Percentiles rank a stretch among this genome's conserved stretches.
phyloP scores from a whole-genome alignment of 2,329 filamentous ascomycete species.

The Pseudogymnoascus sp. region DNA sequence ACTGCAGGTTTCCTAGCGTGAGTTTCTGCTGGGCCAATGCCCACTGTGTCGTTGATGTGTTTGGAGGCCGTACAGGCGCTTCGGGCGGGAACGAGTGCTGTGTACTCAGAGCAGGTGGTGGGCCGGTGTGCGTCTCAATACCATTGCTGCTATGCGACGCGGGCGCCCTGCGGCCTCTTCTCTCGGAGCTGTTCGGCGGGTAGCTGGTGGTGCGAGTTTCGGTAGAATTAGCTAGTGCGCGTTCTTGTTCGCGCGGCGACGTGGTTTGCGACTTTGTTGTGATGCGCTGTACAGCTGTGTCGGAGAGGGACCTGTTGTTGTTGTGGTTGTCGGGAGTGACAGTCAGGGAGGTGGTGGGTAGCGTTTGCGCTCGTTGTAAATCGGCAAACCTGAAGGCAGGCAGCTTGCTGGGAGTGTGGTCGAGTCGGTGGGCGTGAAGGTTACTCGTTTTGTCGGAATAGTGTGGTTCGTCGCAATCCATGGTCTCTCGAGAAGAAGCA shows the following conservation, averaged over 20 bases:
- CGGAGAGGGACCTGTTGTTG: neutral
- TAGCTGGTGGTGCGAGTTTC: neutral
- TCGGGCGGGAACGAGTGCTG: neutral
- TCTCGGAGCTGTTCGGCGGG: neutral
- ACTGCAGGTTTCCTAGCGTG: neutral
- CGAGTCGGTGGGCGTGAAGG: slow-evolving; percentile 2
- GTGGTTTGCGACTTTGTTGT: neutral
- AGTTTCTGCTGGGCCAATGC: slow-evolving; percentile 10
- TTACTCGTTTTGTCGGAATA: slow-evolving; percentile 2
- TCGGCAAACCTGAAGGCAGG: slow-evolving; percentile 9
- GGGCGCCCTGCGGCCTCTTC: neutral
- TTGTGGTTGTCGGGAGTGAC: neutral
- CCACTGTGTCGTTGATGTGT: slow-evolving; percentile 11
- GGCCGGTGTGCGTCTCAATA: slow-evolving; percentile 10
- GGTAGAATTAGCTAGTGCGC: slow-evolving; percentile 6
- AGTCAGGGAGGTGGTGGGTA: neutral
- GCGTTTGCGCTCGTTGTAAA: neutral
- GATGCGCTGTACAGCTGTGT: neutral
- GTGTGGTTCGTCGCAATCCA: slow-evolving; percentile 5
- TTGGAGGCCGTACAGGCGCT: neutral
- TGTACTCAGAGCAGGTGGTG: slow-evolving; percentile 11
- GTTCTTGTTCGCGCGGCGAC: neutral
- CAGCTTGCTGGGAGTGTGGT: slow-evolving; percentile 6
- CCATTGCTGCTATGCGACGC: slow-evolving; percentile 13
- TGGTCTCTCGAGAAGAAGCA: slow-evolving; percentile 5